Base-by-base conservation (phyloP, 305 asterid species). In the Fraxinus paxiana region DNA sequence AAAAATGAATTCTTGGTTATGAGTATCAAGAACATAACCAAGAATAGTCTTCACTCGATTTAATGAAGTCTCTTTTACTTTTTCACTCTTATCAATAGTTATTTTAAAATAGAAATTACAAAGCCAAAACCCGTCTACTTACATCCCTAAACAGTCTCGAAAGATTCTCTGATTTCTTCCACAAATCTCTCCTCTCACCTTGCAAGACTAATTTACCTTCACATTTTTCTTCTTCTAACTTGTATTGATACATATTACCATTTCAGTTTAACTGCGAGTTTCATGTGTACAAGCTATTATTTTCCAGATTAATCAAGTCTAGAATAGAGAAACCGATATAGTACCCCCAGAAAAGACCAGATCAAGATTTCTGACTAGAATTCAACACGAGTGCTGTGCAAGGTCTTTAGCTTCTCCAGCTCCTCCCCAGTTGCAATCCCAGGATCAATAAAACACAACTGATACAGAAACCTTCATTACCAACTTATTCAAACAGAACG, bases 401-500 rank as follows among this genome's bases (percentile, higher is more conserved):
- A 69, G 78, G 87, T 85, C 92, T 94, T 92, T 81, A 92, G 87
- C 84, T 82, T 81, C 79, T 90, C 91, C 85, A 88, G 80, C 88
- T 92, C 97, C 76, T 87, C 87, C 81, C 92, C 93, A 43, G 54
- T 54, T 26, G 94, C 95, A 78, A 94, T 84, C 82, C 98, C 98
- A 84, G 86, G 89, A 82, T 92, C 94, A 85, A 92, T 65, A 83
- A 79, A 88, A 84, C 96, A 92, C 73, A 94, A 73, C 98, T 94
- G 92, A 73, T 84, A 79, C 78, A 80, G 26, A 79, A 77, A 83
- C 73, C 75, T 69, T 13, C 69, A 41, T 81, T 76, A 78, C 38
- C 61, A 67, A 46, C 80, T 24, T 51, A 12, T 33, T 54, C 41
- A 84, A 82, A 81, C 51, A 51, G 24, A 76, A 76, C 12, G 22